Conservation (phyloP, 805 yeast species). For the Wickerhamomyces bovis region DNA sequence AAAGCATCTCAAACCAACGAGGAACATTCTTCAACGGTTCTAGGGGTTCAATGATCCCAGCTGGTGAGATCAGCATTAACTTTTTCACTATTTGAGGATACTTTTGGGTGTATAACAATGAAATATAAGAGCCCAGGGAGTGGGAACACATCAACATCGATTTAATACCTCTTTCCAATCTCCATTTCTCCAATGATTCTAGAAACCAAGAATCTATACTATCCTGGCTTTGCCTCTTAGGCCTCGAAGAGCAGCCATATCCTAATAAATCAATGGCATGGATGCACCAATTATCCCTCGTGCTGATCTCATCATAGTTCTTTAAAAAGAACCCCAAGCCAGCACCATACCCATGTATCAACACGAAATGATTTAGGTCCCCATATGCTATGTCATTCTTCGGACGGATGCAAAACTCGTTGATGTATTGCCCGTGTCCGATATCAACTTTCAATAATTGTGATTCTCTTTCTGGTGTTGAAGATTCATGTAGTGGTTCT, state of each 20-base stretch:
- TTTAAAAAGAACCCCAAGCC: slow-evolving; percentile 80
- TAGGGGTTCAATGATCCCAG: slow-evolving; percentile 60
- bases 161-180: slow-evolving; percentile 37
- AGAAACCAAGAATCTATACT: slow-evolving; percentile 34
- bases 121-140: slow-evolving; percentile 87
- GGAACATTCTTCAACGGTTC: slow-evolving; percentile 48
- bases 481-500: slow-evolving; percentile 8
- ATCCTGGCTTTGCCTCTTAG: slow-evolving; percentile 32
- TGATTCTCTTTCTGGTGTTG: slow-evolving; percentile 14
- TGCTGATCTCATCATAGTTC: slow-evolving; percentile 54
- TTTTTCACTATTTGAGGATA: slow-evolving; percentile 58
- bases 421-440: slow-evolving; percentile 51
- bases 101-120: slow-evolving; percentile 58
- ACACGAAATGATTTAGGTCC: slow-evolving; percentile 48
- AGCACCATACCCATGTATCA: slow-evolving; percentile 95
- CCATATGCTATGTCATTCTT: slow-evolving; percentile 28
- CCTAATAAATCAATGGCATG: slow-evolving; percentile 89
- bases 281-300: slow-evolving; percentile 50
- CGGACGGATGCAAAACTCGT: slow-evolving; percentile 66
- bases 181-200: slow-evolving; percentile 62
- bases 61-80: slow-evolving; percentile 82
- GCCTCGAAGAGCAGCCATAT: slow-evolving; percentile 85
- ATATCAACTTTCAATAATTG: slow-evolving; percentile 32
- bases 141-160: slow-evolving; percentile 69
- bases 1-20: slow-evolving; percentile 66